Base-by-base conservation (phyloP, 208 protist species). In the Leptomonas seymouri region DNA sequence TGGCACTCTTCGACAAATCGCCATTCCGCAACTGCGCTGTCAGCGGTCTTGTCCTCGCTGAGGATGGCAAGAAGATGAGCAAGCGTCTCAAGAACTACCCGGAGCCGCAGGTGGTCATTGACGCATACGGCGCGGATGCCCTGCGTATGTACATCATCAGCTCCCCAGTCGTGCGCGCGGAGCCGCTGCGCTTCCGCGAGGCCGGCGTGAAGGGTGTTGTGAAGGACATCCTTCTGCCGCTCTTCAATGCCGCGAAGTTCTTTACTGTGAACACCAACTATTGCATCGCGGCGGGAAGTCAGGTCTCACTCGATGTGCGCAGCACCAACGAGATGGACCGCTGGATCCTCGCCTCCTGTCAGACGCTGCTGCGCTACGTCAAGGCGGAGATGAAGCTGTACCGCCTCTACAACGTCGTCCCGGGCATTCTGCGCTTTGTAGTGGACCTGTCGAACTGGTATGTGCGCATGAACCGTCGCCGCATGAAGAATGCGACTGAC, bases 41-140 rank as follows among this genome's bases (percentile, higher is more conserved):
- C 6, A 99, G 99, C 77, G 99, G 99, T 28, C 90, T 99, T 15
- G 97, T 99, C 12, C 91, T 99, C 3, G 98, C 99, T 56, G 86
- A 85, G 53, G 97, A 99, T 72, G 97, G 98, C n/a, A 98, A 98
- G 74, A 99, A 99, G 85, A 99, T 99, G 99, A 98, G 88, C 72
- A 99, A 99, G 85, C 83, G 97, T 60, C 75, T 99, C 27, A 99
- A 99, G 80, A 99, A 99, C 90, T 99, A 99, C 84, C 98, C 99
- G 8, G 98, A 99, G 66, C 99, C 99, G 56, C 80, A 56, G 27
- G n/a, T 89, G 21, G 86, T 99, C 6, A 90, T 99, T 51, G 68
- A 99, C 61, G 57, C 82, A 6, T 94, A 99, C 84, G 99, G 99
- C 62, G 98, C 99, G 0, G 99, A 99, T 84, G 97, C 99, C 23